Evolutionary conservation across 2,329 filamentous ascomycete genomes (phyloP), one percentile per base, ranked within the genome.

Genomic region (Ciborinia camelliae): DNA sequence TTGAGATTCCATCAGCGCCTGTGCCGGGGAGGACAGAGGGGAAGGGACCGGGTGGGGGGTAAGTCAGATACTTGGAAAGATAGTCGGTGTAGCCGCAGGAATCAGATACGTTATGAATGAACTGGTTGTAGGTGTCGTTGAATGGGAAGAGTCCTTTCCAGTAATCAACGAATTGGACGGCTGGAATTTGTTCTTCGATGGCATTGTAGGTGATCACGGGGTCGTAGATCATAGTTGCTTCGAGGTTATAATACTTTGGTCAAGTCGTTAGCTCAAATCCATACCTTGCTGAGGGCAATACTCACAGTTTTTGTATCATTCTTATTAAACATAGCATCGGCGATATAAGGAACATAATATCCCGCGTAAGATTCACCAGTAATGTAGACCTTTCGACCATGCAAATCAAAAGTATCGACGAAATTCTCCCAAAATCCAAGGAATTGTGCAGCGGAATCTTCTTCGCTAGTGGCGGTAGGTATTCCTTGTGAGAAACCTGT

Each of bases 341-440:
- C 85, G 65, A 93, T 89, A 73, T 91, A 92, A 0, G 90, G 88
- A 2, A 89, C 84, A 70, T 87, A 89, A 70, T 79, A 77, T 20
- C 90, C 89, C 0, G 84, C 89, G 70, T 90, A 92, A 0, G 83
- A 88, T 75, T 91, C 90, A 26, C 90, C 91, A 0, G 89, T 82
- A 65, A 95, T 84, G 75, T 89, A 94, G 12, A 92, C 82, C 68
- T 89, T 90, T 71, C 83, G 85, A 15, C 83, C 82, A 26, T 90
- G 81, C 71, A 91, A 79, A n/a, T 77, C 79, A 69, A 92, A 92
- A 0, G 86, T 86, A 41, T 90, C 80, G 65, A 91, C 78, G 70
- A 92, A 92, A 77, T 91, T 91, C 78, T 88, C 87, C 82, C 87
- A 92, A 77, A 92, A 95, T 58, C 88, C 88, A 20, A 89, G 79